A percentile compares a stretch with the other conserved stretches of the same genome.
phyloP scores from a whole-genome alignment of 2,329 filamentous ascomycete genomes.

The Nothophaeocryptopus gaeumannii region DNA sequence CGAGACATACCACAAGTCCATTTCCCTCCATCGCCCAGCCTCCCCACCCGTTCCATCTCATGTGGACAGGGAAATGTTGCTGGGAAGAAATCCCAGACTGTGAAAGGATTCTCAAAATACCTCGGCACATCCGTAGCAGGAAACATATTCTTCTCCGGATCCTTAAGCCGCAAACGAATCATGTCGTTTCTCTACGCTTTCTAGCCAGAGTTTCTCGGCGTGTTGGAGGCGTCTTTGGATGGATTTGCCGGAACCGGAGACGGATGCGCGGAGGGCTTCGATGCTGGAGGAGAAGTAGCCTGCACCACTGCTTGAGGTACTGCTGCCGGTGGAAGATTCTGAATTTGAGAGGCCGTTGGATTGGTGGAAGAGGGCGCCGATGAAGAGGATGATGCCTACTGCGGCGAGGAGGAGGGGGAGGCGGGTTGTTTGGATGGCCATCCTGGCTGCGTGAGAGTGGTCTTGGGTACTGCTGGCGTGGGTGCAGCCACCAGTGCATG shows the following conservation, averaged over 20 bases:
- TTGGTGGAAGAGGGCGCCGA: conserved; percentile 15
- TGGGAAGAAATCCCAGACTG: conserved; percentile 42
- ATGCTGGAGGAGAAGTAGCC: not conserved
- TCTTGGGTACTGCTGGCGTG: not conserved
- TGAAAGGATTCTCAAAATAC: not conserved
- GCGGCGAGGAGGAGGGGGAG: conserved; percentile 17
- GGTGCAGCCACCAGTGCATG: not conserved
- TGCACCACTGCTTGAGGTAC: not conserved
- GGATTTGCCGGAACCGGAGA: not conserved
- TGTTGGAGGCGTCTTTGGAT: not conserved
- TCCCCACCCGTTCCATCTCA: conserved; percentile 41
- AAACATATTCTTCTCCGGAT: not conserved
- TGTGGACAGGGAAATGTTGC: conserved; percentile 43
- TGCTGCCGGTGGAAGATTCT: not conserved
- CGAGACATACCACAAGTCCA: conserved; percentile 44
- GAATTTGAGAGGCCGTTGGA: conserved; percentile 4
- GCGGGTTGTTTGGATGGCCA: conserved; percentile 14
- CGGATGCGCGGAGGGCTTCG: not conserved
- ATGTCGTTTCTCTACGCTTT: not conserved
- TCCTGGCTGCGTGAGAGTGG: not conserved
- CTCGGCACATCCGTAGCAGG: not conserved
- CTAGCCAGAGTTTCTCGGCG: not conserved
- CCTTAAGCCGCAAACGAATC: not conserved
- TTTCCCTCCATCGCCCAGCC: conserved; percentile 44
- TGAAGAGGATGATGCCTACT: conserved; percentile 13